Evolutionary conservation across 495 filamentous ascomycete species (phyloP).

Genomic region (Lophium mytilinum): DNA sequence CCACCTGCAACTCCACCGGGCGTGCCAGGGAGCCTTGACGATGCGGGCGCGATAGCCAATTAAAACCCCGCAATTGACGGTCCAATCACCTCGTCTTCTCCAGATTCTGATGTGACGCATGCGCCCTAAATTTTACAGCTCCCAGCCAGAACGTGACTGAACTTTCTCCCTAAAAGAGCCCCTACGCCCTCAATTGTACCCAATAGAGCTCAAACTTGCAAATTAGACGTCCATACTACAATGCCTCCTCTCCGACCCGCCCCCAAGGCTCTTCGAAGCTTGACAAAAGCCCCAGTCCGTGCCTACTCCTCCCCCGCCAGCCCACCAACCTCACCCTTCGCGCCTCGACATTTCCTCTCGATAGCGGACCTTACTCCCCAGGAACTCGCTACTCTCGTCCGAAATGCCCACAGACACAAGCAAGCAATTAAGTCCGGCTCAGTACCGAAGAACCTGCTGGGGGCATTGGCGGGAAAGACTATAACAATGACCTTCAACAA

Average conservation of each 20-base stretch:
- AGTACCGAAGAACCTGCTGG: conserved; percentile 48
- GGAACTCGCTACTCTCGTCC: conserved; percentile 74
- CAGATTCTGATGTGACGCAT: too few relatives aligned
- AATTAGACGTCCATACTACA: not conserved
- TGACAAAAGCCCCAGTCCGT: conserved; percentile 12
- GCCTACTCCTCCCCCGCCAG: conserved; percentile 12
- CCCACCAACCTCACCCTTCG: conserved; percentile 28
- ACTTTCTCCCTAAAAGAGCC: too few relatives aligned
- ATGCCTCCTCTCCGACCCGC: conserved; percentile 20
- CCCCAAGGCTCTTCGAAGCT: conserved; percentile 15
- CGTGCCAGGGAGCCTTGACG: too few relatives aligned
- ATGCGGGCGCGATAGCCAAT: too few relatives aligned
- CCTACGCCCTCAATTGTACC: too few relatives aligned
- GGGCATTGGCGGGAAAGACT: conserved; percentile 61
- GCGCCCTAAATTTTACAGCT: too few relatives aligned
- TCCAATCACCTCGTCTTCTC: too few relatives aligned
- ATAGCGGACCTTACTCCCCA: conserved; percentile 73
- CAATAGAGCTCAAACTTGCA: too few relatives aligned
- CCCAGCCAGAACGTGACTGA: too few relatives aligned
- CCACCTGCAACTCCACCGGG: too few relatives aligned
- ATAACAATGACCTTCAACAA: conserved; percentile 96
- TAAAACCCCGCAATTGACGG: too few relatives aligned
- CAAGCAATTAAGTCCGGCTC: conserved; percentile 64
- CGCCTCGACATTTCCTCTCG: conserved; percentile 66
- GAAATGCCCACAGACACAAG: conserved; percentile 72